phyloP scores from a whole-genome alignment of 208 protist species.

The Trichomonas tenax region DNA sequence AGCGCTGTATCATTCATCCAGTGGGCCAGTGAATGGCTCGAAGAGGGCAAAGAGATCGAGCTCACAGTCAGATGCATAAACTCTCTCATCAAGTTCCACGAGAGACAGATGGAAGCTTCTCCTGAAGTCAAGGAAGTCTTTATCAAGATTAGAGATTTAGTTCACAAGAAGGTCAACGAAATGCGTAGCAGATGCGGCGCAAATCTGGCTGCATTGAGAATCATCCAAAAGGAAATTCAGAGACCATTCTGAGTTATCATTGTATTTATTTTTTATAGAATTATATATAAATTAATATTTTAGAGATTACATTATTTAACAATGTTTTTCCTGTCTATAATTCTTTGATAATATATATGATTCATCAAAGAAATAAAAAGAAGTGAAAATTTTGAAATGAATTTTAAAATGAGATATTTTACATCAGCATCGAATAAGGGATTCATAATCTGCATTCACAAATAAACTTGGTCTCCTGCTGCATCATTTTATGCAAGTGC shows the following conservation, averaged over 20 bases:
- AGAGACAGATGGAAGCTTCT: background rate
- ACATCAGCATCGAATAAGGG: too few species aligned
- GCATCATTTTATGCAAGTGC: too few species aligned
- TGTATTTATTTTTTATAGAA: background rate
- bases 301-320: too few species aligned
- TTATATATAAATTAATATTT: too few species aligned
- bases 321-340: too few species aligned
- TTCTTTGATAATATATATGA: too few species aligned
- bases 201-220: background rate
- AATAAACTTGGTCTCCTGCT: too few species aligned
- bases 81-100: background rate
- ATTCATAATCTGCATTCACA: too few species aligned
- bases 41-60: background rate
- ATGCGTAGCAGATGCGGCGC: background rate
- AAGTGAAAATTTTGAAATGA: too few species aligned
- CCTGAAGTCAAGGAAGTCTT: background rate
- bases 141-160: background rate
- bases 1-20: background rate
- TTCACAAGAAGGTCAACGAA: background rate
- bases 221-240: background rate
- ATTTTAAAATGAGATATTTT: too few species aligned
- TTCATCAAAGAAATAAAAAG: too few species aligned
- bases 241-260: background rate
- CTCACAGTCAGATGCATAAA: background rate
- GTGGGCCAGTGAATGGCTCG: background rate